A percentile compares a stretch with the other conserved stretches of the same genome.
phyloP scores from a whole-genome alignment of 805 yeast species.

The Sugiyamaella americana region DNA sequence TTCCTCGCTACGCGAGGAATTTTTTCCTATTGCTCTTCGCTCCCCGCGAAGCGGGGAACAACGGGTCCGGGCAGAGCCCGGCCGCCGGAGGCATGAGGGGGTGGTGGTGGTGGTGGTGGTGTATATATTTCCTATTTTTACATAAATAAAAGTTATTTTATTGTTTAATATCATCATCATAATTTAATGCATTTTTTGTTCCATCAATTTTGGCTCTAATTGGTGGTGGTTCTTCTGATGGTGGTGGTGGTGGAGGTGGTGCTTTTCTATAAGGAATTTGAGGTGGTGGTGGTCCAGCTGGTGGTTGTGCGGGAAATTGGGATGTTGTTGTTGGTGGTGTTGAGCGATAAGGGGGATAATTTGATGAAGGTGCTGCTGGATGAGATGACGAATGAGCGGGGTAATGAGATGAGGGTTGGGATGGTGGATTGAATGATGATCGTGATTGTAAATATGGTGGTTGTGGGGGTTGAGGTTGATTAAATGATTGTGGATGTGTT shows the following conservation, averaged over 20 bases:
- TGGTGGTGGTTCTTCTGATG: neutral
- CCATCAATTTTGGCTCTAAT: neutral
- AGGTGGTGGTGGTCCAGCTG: neutral
- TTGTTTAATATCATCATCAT: conserved; percentile 2
- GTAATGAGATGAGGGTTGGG: too few relatives aligned
- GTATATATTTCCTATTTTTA: neutral
- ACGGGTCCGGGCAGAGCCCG: too few relatives aligned
- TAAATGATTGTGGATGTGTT: too few relatives aligned
- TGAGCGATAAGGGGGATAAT: too few relatives aligned
- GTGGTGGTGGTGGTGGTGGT: conserved; percentile 2
- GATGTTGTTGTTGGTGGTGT: conserved; percentile 42
- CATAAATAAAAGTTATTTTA: neutral
- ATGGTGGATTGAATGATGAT: neutral
- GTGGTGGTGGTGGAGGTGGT: conserved; percentile 9
- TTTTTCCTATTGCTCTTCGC: too few relatives aligned
- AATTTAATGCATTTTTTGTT: neutral
- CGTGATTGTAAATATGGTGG: too few relatives aligned
- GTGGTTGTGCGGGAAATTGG: conserved; percentile 33
- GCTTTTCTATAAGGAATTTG: conserved; percentile 1
- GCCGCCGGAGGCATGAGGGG: too few relatives aligned
- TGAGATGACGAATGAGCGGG: too few relatives aligned
- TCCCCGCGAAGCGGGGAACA: too few relatives aligned
- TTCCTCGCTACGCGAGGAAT: too few relatives aligned
- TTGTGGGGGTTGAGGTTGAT: too few relatives aligned
- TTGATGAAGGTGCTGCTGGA: too few relatives aligned